Evolutionary conservation across 768 basidiomycete species (phyloP), one percentile per base, ranked within the genome.

Genomic region (Leccinum uliginosum): DNA sequence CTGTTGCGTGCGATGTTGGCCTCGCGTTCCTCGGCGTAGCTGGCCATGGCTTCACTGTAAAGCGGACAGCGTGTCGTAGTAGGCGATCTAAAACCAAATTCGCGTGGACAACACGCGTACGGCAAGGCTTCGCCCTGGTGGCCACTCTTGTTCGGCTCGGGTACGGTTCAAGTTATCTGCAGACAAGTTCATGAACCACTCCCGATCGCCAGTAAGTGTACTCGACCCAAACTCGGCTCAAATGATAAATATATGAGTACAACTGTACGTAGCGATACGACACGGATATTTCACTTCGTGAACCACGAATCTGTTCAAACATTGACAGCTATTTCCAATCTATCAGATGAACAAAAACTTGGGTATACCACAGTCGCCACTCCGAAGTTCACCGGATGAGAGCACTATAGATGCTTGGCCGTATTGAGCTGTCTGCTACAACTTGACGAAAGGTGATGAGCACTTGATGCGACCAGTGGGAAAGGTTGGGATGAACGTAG

Each of bases 1-100:
- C 59, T 73, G 62, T 86, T 86, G 70, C 68, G 68, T 19, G 51
- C 65, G 17, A 79, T 78, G 53, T 76, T 78, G 45, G 56, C 65
- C 0, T 50, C 60, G 4, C 77, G 75, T 55, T 73, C 63, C 32
- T 67, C 62, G 34, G 72, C 73, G 34, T 75, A 78, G 59, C 56
- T 65, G 51, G 50, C 45, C 65, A 66, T 61, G 45, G 21, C 32
- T 50, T 17, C 23, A 26, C n/a, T 3, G 26, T 46, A 49, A 7
- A 32, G 12, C 17, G 2, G 45, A 24, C 21, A n/a, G 19, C 17
- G 27, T 27, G 34, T 15, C 50, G 29, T 27, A 15, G 14, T 12
- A n/a, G 27, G 45, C 26, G 15, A 38, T n/a, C 17, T n/a, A 38
- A 17, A 38, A 38, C 14, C 30, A 46, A 54, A 46, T 8, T 45